A percentile compares a stretch with the other conserved stretches of the same genome.
phyloP scores from a whole-genome alignment of 805 yeast species.

The Sugiyamaella boreocaroliniensis region DNA sequence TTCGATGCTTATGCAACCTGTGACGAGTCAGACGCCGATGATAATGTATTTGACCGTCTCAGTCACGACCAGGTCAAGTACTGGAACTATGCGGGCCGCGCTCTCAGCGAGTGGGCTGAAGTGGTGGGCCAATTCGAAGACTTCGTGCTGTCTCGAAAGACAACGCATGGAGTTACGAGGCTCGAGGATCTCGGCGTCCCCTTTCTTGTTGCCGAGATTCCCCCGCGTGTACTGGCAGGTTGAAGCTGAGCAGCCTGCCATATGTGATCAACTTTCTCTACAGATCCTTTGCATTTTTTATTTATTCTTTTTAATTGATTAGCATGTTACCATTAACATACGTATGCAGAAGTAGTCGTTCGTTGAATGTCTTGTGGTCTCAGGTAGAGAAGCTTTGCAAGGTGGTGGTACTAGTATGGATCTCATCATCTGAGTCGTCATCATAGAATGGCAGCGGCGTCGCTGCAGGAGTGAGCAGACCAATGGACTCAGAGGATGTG shows the following conservation, averaged over 20 bases:
- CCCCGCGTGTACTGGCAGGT: conserved; percentile 12
- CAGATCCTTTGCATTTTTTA: neutral
- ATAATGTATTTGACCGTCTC: neutral
- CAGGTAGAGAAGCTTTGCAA: too few species aligned
- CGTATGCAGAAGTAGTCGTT: neutral
- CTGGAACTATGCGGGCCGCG: conserved; percentile 36
- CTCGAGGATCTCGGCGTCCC: conserved; percentile 31
- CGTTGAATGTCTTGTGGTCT: neutral
- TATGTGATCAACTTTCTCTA: neutral
- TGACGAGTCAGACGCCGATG: conserved; percentile 1
- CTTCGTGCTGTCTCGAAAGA: conserved; percentile 26
- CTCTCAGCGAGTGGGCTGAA: conserved; percentile 35
- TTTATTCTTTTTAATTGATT: neutral
- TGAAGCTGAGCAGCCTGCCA: neutral
- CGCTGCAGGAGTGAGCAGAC: conserved; percentile 5
- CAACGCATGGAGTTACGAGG: conserved; percentile 21
- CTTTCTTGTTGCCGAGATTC: conserved; percentile 33
- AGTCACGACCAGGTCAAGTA: conserved; percentile 19
- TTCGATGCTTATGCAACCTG: conserved; percentile 2
- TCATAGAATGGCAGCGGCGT: conserved; percentile 5
- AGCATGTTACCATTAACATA: neutral
- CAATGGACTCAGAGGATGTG: neutral
- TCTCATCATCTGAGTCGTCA: neutral
- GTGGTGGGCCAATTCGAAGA: conserved; percentile 33
- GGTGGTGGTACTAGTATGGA: neutral